Conservation (phyloP, 371 early-diverging fungal species). For the Parasitella parasitica region DNA sequence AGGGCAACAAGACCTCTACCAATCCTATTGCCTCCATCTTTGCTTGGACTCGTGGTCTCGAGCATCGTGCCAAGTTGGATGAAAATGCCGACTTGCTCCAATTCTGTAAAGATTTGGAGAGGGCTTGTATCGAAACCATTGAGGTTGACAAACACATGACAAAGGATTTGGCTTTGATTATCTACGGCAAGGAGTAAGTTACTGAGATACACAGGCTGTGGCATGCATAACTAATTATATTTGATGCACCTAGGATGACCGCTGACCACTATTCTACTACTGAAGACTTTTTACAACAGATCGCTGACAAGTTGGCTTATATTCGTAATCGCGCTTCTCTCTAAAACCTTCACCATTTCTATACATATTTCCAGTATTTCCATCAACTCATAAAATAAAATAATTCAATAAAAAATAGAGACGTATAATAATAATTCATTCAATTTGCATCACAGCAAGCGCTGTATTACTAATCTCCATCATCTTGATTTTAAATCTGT, state of each 20-base stretch:
- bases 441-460: not conserved
- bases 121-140: constrained; percentile 88
- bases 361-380: not conserved
- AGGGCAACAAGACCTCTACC: constrained; percentile 87
- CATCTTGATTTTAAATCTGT: not conserved
- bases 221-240: not conserved
- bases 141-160: constrained; percentile 89
- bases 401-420: not conserved
- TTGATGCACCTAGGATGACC: constrained; percentile 46
- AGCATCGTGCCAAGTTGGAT: constrained; percentile 95
- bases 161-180: constrained; percentile 94
- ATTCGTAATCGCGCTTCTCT: constrained; percentile 44
- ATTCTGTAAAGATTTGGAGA: constrained; percentile 84
- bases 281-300: constrained; percentile 75
- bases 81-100: constrained; percentile 69
- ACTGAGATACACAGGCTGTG: not conserved
- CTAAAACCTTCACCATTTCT: constrained; percentile 1
- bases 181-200: constrained; percentile 82
- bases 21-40: constrained; percentile 98
- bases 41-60: constrained; percentile 97
- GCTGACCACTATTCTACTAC: constrained; percentile 80
- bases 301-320: constrained; percentile 66
- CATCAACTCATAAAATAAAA: not conserved
- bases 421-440: not conserved
- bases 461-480: not conserved